A percentile compares a stretch with the other conserved stretches of the same genome.
phyloP scores from a whole-genome alignment of 345 rosid genomes.

The Litchi chinensis region DNA sequence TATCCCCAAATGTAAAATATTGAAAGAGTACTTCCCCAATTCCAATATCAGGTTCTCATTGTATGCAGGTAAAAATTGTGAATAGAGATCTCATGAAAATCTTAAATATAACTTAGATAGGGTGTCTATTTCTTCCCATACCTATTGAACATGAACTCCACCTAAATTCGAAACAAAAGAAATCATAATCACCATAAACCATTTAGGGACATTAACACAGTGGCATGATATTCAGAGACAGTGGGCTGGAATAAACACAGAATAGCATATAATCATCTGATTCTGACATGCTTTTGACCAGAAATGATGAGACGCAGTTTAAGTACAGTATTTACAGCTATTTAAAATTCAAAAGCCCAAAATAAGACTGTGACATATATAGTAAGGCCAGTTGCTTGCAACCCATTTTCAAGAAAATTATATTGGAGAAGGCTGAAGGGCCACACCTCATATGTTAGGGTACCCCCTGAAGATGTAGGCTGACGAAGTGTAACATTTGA shows the following conservation, averaged over 20 bases:
- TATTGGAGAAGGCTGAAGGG: slow-evolving; percentile 14
- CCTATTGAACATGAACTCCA: neutral
- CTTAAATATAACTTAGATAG: neutral
- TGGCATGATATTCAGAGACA: neutral
- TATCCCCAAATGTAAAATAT: neutral
- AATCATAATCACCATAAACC: no score
- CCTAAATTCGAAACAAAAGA: neutral
- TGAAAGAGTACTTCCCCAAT: neutral
- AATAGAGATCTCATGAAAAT: neutral
- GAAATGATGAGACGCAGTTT: neutral
- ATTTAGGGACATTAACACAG: neutral
- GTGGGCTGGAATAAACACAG: neutral
- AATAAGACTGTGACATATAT: neutral
- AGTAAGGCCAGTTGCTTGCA: neutral
- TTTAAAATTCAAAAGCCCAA: neutral
- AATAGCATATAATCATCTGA: neutral
- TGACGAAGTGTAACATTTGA: slow-evolving; percentile 92
- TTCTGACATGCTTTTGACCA: neutral
- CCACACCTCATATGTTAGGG: slow-evolving; percentile 87
- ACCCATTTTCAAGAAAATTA: neutral
- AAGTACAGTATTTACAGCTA: neutral
- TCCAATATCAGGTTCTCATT: neutral
- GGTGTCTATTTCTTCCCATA: neutral
- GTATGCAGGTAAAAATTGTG: neutral
- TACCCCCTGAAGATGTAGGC: slow-evolving; percentile 81